Evolutionary conservation across 257 asterid genomes (phyloP), one percentile per base, ranked within the genome.

Genomic region (Solanum neorickii): DNA sequence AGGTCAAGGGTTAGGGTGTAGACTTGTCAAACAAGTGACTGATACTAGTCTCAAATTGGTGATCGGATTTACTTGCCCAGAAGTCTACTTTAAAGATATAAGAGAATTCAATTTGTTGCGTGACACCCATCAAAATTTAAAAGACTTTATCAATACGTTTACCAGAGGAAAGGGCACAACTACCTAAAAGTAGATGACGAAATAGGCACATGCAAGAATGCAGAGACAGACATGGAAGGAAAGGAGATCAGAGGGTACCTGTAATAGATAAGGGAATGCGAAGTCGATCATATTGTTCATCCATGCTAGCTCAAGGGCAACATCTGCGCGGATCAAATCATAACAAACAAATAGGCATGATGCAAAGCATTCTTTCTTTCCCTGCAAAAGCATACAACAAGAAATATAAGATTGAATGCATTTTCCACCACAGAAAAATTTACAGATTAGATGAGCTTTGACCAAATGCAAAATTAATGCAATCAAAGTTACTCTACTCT

Each of bases 221-320:
- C 27, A 49, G 41, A 82, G 20, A 49, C 85, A 80, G 29, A 31
- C 20, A 11, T 37, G 27, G n/a, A 5, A 9, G 46, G 42, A 12
- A 59, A 80, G 12, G 85, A 52, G 42, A 6, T 49, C 69, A 91
- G 87, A 85, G 56, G 87, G 84, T 77, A 97, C 99, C 99, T 97
- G 99, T 87, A 96, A 92, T 66, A 97, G 92, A 88, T 95, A 97
- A 9, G 99, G 99, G 95, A 97, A 94, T 78, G 99, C 98, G 86
- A 97, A 97, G 92, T 96, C 99, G 3, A 96, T 89, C 98, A 95
- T 96, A 91, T 97, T 96, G 86, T 97, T 94, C 93, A 95, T 93
- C 99, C 99, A 97, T 78, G 99, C 99, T 39, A 97, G 97, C 90
- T 97, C 99, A 83, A 97, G 97, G n/a, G 95, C 99, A 84, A 97